Percentiles rank a stretch among this genome's conserved stretches.
Conservation (phyloP, 2,329 filamentous ascomycete genomes). For the Curvularia verruculosa region DNA sequence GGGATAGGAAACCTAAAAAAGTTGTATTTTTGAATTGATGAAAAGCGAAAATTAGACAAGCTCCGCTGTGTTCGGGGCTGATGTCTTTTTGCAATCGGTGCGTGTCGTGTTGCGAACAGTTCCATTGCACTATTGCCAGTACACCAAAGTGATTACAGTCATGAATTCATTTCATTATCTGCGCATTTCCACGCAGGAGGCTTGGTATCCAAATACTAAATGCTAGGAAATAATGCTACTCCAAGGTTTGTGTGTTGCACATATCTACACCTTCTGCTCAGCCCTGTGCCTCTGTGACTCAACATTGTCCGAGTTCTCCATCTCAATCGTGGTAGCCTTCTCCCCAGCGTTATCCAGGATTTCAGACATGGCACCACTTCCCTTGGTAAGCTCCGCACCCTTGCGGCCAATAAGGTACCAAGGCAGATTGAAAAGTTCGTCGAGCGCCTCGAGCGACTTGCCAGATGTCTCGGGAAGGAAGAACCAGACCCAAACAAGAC, state of each 20-base stretch:
- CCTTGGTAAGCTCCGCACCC: conserved; percentile 43
- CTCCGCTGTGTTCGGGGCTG: no score
- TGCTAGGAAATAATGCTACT: background rate
- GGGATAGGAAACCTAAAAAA: no score
- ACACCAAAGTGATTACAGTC: background rate
- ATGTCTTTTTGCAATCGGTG: no score
- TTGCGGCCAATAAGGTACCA: conserved; percentile 74
- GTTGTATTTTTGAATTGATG: no score
- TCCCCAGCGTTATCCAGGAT: conserved; percentile 42
- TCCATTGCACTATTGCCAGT: background rate
- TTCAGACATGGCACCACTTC: conserved; percentile 42
- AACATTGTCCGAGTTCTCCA: conserved; percentile 29
- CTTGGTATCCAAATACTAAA: background rate
- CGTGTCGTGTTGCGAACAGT: no score
- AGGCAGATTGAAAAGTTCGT: conserved; percentile 71
- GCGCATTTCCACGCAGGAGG: background rate
- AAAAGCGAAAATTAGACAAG: no score
- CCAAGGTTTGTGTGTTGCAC: background rate
- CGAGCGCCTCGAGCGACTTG: conserved; percentile 69
- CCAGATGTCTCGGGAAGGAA: conserved; percentile 76
- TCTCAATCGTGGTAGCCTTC: conserved; percentile 37
- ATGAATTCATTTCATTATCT: background rate
- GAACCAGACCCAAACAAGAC: conserved; percentile 73
- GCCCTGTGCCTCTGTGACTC: conserved; percentile 20
- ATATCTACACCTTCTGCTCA: conserved; percentile 28